Conservation (phyloP, 1,139 yeast genomes). For the Tardiomyces digboiensis region DNA sequence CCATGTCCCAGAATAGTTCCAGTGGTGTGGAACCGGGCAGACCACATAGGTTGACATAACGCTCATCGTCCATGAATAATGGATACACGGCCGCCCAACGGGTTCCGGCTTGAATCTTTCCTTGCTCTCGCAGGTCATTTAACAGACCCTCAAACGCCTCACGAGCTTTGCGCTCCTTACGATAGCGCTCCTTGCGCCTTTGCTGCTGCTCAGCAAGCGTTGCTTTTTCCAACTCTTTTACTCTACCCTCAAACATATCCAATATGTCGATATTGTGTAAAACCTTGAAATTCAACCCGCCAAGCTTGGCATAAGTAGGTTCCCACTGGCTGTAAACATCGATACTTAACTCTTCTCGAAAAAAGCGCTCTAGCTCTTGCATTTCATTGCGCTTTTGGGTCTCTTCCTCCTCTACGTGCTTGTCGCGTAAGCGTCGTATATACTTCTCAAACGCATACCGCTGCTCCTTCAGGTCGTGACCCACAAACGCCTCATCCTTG, state of each 20-base stretch:
- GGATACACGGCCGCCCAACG: constrained; percentile 51
- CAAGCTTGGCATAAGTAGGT: constrained; percentile 40
- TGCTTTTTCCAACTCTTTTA: constrained; percentile 35
- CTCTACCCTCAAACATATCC: constrained; percentile 39
- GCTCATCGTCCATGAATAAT: constrained; percentile 43
- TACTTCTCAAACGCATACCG: constrained; percentile 41
- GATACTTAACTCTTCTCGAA: constrained; percentile 27
- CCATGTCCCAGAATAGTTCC: constrained; percentile 69
- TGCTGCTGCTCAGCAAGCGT: constrained; percentile 30
- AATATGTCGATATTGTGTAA: constrained; percentile 55
- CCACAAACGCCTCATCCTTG: constrained; percentile 57
- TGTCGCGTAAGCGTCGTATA: constrained; percentile 32
- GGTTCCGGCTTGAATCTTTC: constrained; percentile 44
- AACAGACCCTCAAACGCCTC: constrained; percentile 45
- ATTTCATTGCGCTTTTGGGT: constrained; percentile 12
- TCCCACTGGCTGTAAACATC: constrained; percentile 34
- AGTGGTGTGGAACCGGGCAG: constrained; percentile 72
- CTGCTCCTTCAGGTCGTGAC: constrained; percentile 12
- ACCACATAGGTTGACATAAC: constrained; percentile 59
- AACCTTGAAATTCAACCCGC: constrained; percentile 46
- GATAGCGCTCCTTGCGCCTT: neutral
- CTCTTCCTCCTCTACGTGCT: constrained; percentile 27
- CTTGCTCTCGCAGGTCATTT: constrained; percentile 26
- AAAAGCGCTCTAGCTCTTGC: constrained; percentile 12
- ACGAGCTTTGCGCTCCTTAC: constrained; percentile 55